These are phyloP conservation scores for Xerocomellus amylosporus DNA, from an alignment of 768 basidiomycete species.

Conservation along the genomic window DNA sequence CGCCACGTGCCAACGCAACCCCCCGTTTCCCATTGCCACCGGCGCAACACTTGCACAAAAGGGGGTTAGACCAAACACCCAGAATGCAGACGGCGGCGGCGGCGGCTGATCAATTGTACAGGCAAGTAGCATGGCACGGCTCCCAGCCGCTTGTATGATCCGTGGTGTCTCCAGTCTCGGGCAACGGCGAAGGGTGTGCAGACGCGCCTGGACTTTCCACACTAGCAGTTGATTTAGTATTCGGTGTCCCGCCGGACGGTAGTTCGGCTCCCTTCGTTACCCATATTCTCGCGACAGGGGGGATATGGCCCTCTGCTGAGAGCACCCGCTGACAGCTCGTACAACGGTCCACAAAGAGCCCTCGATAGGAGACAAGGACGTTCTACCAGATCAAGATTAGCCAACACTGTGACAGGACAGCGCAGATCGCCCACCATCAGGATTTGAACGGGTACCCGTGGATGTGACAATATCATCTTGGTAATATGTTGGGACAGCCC, in stretches of 20 bases:
- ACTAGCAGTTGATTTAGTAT: background rate
- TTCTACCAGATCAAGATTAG: constrained; percentile 33
- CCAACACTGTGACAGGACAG: background rate
- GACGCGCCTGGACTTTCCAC: background rate
- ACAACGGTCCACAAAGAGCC: constrained; percentile 62
- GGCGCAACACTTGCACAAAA: background rate
- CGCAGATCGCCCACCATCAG: constrained; percentile 41
- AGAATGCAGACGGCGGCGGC: background rate
- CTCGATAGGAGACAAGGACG: constrained; percentile 54
- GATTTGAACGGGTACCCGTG: constrained; percentile 49
- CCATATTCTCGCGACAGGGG: constrained; percentile 66
- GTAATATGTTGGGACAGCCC: constrained; percentile 65
- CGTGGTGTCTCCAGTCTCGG: background rate
- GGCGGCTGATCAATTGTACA: constrained; percentile 14
- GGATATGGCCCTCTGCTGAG: constrained; percentile 67
- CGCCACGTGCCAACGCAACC: background rate
- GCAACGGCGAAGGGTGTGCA: background rate
- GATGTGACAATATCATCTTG: constrained; percentile 54
- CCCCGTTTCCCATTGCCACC: background rate
- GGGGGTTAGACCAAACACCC: background rate
- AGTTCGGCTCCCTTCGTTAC: constrained; percentile 21
- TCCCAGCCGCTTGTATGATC: constrained; percentile 43
- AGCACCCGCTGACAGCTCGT: constrained; percentile 61
- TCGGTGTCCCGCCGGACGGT: background rate
- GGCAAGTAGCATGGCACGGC: constrained; percentile 49